Evolutionary conservation across 1,139 yeast species (phyloP).

Genomic region (Magnusiomyces suaveolens): DNA sequence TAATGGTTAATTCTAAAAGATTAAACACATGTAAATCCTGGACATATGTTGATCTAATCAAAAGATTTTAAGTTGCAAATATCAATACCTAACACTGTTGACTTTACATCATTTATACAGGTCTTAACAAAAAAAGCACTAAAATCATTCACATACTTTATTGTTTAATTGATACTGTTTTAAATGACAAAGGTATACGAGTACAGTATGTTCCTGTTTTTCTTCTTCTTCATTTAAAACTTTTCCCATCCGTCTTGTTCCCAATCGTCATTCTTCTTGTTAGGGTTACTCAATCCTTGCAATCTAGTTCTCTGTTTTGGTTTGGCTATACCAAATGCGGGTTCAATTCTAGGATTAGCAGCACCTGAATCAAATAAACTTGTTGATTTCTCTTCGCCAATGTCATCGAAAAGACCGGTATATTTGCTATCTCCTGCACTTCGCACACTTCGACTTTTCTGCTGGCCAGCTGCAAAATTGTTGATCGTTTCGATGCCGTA

Average conservation of each 20-base stretch:
- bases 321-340: constrained; percentile 61
- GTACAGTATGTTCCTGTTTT: no score
- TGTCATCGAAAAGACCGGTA: constrained; percentile 45
- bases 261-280: constrained; percentile 24
- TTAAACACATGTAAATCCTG: no score
- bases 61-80: no score
- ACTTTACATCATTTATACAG: no score
- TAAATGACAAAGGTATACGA: no score
- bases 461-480: constrained; percentile 40
- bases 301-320: constrained; percentile 53
- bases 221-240: background rate
- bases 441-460: constrained; percentile 18
- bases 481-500: constrained; percentile 52
- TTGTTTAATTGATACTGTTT: no score
- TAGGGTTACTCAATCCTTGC: constrained; percentile 39
- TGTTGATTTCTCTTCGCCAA: constrained; percentile 32
- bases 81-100: no score
- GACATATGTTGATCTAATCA: no score
- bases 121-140: background rate
- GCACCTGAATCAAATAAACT: constrained; percentile 20
- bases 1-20: no score
- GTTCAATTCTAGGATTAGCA: constrained; percentile 35
- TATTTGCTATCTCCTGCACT: constrained; percentile 38
- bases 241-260: constrained; percentile 8
- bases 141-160: no score